Evolutionary conservation across 2,329 filamentous ascomycete species (phyloP).

Genomic region (Ceratocystis alfenasii): DNA sequence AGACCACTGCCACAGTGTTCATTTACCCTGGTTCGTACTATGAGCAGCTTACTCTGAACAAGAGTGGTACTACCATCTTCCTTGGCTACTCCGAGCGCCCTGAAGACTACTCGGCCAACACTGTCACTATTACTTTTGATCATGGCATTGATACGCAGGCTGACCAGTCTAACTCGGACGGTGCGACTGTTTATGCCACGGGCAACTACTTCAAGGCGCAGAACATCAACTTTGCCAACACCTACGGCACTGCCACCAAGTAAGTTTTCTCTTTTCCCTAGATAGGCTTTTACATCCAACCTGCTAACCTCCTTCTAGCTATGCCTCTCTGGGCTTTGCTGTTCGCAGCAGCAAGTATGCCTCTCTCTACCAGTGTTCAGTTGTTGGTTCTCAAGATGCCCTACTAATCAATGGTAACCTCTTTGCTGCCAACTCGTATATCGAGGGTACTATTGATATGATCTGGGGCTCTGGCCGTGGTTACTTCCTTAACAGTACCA

Average conservation of each 20-base stretch:
- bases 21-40: conserved; percentile 41
- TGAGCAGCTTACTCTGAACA: conserved; percentile 46
- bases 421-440: conserved; percentile 35
- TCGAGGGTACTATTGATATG: conserved; percentile 39
- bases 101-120: conserved; percentile 41
- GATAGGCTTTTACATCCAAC: conserved; percentile 30
- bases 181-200: conserved; percentile 35
- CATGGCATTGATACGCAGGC: conserved; percentile 28
- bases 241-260: conserved; percentile 24
- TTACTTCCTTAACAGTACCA: conserved; percentile 34
- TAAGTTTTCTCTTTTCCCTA: background rate
- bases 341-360: conserved; percentile 15
- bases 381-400: conserved; percentile 41
- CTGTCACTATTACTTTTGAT: conserved; percentile 38
- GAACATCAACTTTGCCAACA: conserved; percentile 46
- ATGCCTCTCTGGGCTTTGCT: conserved; percentile 30
- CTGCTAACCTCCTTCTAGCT: conserved; percentile 33
- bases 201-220: conserved; percentile 46
- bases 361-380: conserved; percentile 33
- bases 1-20: conserved; percentile 29
- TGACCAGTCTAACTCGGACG: conserved; percentile 40
- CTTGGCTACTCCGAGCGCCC: conserved; percentile 48
- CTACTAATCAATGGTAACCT: conserved; percentile 37
- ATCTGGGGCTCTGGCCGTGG: conserved; percentile 26
- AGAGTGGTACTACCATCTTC: conserved; percentile 40